Evolutionary conservation across 2,329 filamentous ascomycete genomes (phyloP).

Genomic region (Amphichorda felina): DNA sequence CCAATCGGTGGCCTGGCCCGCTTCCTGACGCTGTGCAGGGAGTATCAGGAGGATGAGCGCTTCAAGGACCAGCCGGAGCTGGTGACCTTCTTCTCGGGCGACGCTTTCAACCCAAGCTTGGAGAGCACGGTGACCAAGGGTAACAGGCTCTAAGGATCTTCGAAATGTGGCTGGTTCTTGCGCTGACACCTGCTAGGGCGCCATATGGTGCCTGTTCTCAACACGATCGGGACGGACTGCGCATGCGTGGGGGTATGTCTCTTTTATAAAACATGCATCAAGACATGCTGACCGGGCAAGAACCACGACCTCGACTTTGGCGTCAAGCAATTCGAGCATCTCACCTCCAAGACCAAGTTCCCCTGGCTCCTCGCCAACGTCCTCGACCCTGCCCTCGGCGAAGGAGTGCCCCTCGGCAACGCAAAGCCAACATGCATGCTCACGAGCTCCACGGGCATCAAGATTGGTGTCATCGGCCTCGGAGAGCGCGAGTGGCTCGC

Average conservation of each 20-base stretch:
- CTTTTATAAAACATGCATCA: neutral
- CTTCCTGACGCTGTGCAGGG: constrained; percentile 66
- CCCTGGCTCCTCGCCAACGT: constrained; percentile 88
- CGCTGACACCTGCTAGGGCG: constrained; percentile 31
- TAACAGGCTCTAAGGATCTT: too few relatives aligned
- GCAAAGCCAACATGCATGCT: constrained; percentile 66
- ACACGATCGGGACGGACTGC: constrained; percentile 63
- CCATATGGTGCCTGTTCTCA: constrained; percentile 83
- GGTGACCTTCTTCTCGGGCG: constrained; percentile 78
- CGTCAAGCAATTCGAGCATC: constrained; percentile 63
- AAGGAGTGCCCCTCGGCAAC: constrained; percentile 62
- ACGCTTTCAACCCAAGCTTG: constrained; percentile 84
- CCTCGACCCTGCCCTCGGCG: constrained; percentile 69
- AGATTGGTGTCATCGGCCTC: constrained; percentile 74
- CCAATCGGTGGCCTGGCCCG: constrained; percentile 72
- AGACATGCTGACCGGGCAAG: constrained; percentile 21
- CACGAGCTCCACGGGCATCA: constrained; percentile 71
- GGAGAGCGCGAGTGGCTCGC: constrained; percentile 83
- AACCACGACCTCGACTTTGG: constrained; percentile 94
- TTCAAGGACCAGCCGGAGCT: constrained; percentile 54
- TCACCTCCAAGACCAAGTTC: constrained; percentile 66
- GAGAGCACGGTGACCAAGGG: constrained; percentile 87
- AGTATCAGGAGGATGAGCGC: constrained; percentile 54
- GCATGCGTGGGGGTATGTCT: constrained; percentile 62
- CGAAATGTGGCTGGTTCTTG: too few relatives aligned